Conservation (phyloP, 371 early-diverging fungal species). For the Capillidium rhysosporum region DNA sequence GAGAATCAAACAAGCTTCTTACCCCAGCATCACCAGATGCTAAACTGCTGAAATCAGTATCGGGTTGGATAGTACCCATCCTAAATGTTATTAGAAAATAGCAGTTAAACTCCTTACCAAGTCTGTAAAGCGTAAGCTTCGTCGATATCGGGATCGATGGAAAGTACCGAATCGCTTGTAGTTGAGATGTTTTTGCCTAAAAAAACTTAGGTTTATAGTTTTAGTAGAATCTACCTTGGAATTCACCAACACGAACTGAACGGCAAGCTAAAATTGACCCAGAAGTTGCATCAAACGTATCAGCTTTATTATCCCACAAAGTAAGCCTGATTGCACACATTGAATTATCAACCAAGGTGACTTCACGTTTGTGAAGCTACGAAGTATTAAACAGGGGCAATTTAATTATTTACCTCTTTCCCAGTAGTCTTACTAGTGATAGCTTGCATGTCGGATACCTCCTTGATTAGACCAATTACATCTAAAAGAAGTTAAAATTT, state of each 20-base stretch:
- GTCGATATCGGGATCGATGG: slow-evolving; percentile 62
- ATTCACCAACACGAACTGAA: slow-evolving; percentile 70
- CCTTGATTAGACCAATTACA: slow-evolving; percentile 59
- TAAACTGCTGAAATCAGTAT: slow-evolving; percentile 14
- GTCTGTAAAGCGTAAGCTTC: slow-evolving; percentile 63
- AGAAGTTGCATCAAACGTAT: slow-evolving; percentile 26
- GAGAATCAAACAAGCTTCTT: slow-evolving; percentile 7
- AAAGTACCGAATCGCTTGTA: slow-evolving; percentile 23
- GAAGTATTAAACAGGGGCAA: background rate
- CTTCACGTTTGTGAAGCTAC: slow-evolving; percentile 63
- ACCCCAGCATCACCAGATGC: slow-evolving; percentile 12
- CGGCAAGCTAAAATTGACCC: slow-evolving; percentile 63
- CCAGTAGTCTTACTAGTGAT: slow-evolving; percentile 47
- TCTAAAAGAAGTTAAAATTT: slow-evolving; percentile 19
- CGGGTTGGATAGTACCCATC: slow-evolving; percentile 11
- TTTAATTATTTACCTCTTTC: slow-evolving; percentile 26
- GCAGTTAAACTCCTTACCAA: slow-evolving; percentile 46
- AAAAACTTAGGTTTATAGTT: too few species aligned
- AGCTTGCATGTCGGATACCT: slow-evolving; percentile 30
- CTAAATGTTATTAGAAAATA: background rate
- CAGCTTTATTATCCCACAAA: slow-evolving; percentile 77
- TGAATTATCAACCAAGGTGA: slow-evolving; percentile 62
- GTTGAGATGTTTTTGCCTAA: slow-evolving; percentile 27
- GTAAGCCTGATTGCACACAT: slow-evolving; percentile 53
- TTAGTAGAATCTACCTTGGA: slow-evolving; percentile 19